Evolutionary conservation across 805 yeast genomes (phyloP), one percentile per base, ranked within the genome.

Genomic region (Pichia eremophila): DNA sequence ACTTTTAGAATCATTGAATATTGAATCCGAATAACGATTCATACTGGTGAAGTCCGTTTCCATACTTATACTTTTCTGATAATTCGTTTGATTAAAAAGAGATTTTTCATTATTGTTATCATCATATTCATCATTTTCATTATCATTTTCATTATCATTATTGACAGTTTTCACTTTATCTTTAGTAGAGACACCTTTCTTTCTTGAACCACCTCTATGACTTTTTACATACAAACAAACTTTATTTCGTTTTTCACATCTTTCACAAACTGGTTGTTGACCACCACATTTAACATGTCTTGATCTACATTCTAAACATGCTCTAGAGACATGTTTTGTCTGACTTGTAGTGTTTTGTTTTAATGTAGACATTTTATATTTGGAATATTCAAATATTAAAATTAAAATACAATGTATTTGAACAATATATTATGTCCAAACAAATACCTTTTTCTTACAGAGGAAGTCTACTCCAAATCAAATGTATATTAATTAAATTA

Each of bases 261-360:
- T 58, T 8, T 62, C 57, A 57, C 81, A 75, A 14, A 53, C 54
- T 1, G 81, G 80, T 10, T 65, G 63, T 25, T 57, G 59, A 0
- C 80, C 80, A 48, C 71, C 75, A 54, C 81, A 75, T 52, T 73
- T 74, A 47, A 73, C 53, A 57, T 75, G 81, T 29, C 77, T 60
- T 7, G 70, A 68, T 25, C 81, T 66, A 48, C 81, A 75, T 51
- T 74, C 74, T 31, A 75, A 56, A 55, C 81, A 75, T 0, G 80
- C 81, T 19, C 72, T 56, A 0, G 74, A 67, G 7, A 71, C 73
- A 45, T 72, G 76, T 49, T 70, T 48, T 9, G 37, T 14, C 10
- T 22, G 10, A 15, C 27, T 9, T 39, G 41, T 10, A 14, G 8
- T 15, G 12, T 12, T 14, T 12, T 9, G 12, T 34, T 34, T 34